A percentile compares a stretch with the other conserved stretches of the same genome.
These are phyloP conservation scores for Diplodia corticola DNA, from an alignment of 2,329 filamentous ascomycete species.

Conservation along the genomic window DNA sequence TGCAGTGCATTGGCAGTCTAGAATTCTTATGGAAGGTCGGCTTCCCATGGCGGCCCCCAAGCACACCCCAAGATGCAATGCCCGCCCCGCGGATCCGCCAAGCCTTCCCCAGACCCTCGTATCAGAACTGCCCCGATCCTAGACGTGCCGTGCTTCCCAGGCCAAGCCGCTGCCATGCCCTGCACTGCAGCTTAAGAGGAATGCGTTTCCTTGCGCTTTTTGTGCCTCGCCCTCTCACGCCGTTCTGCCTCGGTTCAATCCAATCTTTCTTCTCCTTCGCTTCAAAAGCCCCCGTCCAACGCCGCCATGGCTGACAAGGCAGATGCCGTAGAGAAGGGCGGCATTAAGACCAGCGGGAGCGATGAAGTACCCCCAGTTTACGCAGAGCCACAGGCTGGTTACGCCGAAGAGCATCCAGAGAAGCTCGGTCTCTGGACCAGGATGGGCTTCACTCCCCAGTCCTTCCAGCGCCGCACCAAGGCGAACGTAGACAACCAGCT, in stretches of 20 bases:
- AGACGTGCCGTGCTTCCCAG: not conserved
- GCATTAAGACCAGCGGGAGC: slow-evolving; percentile 15
- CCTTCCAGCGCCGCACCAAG: slow-evolving; percentile 39
- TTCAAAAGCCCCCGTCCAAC: not conserved
- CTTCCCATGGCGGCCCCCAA: not conserved
- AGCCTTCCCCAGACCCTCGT: slow-evolving; percentile 11
- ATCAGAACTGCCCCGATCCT: not conserved
- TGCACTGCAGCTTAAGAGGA: not conserved
- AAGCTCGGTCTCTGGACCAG: slow-evolving; percentile 39
- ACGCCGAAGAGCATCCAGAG: not conserved
- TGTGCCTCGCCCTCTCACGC: not conserved
- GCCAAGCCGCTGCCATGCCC: not conserved
- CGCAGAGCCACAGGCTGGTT: not conserved
- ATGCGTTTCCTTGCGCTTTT: not conserved
- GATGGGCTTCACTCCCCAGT: slow-evolving; percentile 42
- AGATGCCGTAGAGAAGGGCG: slow-evolving; percentile 18
- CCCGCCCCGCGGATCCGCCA: slow-evolving; percentile 1
- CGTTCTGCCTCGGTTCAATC: too few relatives aligned
- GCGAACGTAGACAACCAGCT: slow-evolving; percentile 46
- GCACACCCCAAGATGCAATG: slow-evolving; percentile 1
- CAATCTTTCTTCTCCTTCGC: not conserved
- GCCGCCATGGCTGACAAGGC: slow-evolving; percentile 12
- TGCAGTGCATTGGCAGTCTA: slow-evolving; percentile 8
- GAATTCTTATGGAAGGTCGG: slow-evolving; percentile 17
- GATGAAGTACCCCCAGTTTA: not conserved